Percentiles rank a stretch among this genome's conserved stretches.
Conservation (phyloP, 306 rosid genomes). For the Vigna hirtella region DNA sequence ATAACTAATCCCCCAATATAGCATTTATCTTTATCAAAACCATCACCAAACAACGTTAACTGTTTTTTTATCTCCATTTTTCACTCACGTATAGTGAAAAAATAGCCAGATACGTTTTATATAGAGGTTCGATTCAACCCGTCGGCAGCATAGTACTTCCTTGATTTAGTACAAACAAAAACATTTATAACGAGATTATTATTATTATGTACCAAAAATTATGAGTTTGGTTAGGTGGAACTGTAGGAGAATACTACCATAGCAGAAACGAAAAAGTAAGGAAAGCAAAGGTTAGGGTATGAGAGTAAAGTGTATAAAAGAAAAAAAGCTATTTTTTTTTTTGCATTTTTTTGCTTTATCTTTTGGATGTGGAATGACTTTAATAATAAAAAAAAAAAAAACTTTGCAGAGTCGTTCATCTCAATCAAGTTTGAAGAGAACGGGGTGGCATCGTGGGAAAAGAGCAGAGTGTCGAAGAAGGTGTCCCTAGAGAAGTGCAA, state of each 20-base stretch:
- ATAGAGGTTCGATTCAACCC: not conserved
- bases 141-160: not conserved
- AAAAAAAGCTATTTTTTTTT: not conserved
- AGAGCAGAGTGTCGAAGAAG: constrained; percentile 72
- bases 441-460: constrained; percentile 94
- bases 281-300: not conserved
- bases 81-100: not conserved
- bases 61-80: not conserved
- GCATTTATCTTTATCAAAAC: constrained; percentile 32
- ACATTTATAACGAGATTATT: too few relatives aligned
- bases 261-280: constrained; percentile 35
- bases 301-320: constrained; percentile 24
- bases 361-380: constrained; percentile 34
- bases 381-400: not conserved
- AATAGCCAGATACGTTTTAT: too few relatives aligned
- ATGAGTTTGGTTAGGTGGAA: constrained; percentile 6
- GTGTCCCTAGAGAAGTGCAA: constrained; percentile 72
- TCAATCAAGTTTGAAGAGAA: constrained; percentile 94
- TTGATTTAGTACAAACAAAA: not conserved
- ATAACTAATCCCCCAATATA: constrained; percentile 33
- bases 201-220: constrained; percentile 2
- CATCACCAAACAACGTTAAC: not conserved
- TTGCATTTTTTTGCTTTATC: not conserved
- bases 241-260: not conserved
- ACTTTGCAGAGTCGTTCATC: constrained; percentile 82